A percentile compares a stretch with the other conserved stretches of the same genome.
Evolutionary conservation across 352 stramenopile species (phyloP).

Genomic region (Phytophthora megakarya): DNA sequence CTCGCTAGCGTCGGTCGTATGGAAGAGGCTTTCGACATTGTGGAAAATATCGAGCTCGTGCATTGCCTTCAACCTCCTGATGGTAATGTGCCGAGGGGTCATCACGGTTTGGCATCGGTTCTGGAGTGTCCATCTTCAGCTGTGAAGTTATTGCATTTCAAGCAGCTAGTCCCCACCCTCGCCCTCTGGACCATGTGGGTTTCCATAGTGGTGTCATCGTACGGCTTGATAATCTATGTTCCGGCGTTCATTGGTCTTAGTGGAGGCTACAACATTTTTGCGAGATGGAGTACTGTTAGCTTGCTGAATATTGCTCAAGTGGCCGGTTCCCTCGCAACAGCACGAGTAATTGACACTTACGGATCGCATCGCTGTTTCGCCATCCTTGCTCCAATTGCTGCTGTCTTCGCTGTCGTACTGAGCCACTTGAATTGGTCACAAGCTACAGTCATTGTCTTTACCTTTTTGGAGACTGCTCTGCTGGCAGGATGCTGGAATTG

Average conservation of each 20-base stretch:
- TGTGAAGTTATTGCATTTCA: conserved; percentile 1
- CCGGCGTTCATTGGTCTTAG: conserved; percentile 40
- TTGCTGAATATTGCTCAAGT: conserved; percentile 29
- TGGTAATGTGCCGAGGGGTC: too few species aligned
- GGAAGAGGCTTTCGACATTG: conserved; percentile 61
- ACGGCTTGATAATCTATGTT: conserved; percentile 30
- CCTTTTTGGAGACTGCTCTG: conserved; percentile 23
- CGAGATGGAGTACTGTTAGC: conserved; percentile 27
- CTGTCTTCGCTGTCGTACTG: conserved; percentile 17
- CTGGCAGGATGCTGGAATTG: conserved; percentile 37
- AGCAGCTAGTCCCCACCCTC: neutral
- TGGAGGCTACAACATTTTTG: conserved; percentile 67
- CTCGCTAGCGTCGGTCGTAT: conserved; percentile 67
- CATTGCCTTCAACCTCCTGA: conserved; percentile 50
- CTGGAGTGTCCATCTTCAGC: conserved; percentile 7
- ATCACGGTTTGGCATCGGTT: conserved; percentile 4
- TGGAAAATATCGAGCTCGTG: conserved; percentile 55
- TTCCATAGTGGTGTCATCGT: conserved; percentile 23
- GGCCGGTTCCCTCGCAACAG: conserved; percentile 26
- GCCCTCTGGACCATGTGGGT: conserved; percentile 30
- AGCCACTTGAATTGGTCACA: conserved; percentile 34
- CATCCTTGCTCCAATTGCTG: conserved; percentile 16
- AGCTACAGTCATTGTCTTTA: conserved; percentile 10
- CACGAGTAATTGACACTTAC: conserved; percentile 17
- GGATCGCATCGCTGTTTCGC: conserved; percentile 24